A percentile compares a stretch with the other conserved stretches of the same genome.
These are phyloP conservation scores for Ormosia semicastrata DNA, from an alignment of 306 rosid species.

Conservation along the genomic window DNA sequence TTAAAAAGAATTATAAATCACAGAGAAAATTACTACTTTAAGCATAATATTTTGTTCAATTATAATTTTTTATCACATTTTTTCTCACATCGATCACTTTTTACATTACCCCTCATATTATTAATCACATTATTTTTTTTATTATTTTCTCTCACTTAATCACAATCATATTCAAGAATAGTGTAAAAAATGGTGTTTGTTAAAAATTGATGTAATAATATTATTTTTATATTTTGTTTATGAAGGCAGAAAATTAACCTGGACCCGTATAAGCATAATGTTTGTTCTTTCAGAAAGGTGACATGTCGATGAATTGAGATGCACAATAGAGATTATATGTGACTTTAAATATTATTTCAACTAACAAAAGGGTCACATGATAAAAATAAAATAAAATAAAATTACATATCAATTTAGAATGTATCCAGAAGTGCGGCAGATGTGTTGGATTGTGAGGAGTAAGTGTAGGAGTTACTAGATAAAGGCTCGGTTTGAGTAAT, in stretches of 20 bases:
- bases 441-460: no score
- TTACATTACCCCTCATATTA: no score
- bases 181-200: no score
- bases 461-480: no score
- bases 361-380: neutral
- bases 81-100: no score
- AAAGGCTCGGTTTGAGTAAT: no score
- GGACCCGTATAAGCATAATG: neutral
- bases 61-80: no score
- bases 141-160: no score
- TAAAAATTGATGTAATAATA: no score
- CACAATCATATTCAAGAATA: no score
- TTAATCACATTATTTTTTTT: no score
- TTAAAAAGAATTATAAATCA: neutral
- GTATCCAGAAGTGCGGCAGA: no score
- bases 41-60: neutral
- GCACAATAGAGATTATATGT: neutral
- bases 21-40: neutral
- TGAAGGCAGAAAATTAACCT: neutral
- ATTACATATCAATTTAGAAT: neutral
- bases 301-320: neutral
- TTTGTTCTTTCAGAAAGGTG: neutral
- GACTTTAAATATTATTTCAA: neutral
- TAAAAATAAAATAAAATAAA: slow-evolving; percentile 22
- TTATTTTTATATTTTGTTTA: neutral